Evolutionary conservation across 2,329 filamentous ascomycete species (phyloP), one percentile per base, ranked within the genome.

Genomic region (Xylariaceae sp.): DNA sequence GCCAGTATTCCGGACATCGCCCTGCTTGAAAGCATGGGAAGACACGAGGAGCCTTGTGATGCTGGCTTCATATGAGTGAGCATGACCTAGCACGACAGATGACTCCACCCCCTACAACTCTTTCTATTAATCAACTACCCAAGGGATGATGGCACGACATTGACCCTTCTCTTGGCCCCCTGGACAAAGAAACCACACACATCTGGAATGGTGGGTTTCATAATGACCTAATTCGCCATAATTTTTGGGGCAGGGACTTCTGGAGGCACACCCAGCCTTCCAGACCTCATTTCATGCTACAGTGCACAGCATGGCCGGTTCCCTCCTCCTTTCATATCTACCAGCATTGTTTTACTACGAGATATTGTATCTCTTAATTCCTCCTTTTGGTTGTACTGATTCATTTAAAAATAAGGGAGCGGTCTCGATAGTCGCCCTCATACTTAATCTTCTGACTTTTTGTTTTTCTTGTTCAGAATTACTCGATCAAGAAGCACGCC

Each of bases 1-100:
- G 79, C 80, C 15, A 80, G 78, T 49, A 77, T 88, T 4, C 72
- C 78, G 34, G 80, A 84, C 34, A 82, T 88, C 48, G 80, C 83
- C 62, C 77, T 78, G 70, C 74, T 88, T 47, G 82, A 86, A 72
- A 83, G 80, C 58, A 62, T 64, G 17, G 67, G 68, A 18, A 71
- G 68, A 57, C 66, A 69, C 8, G 69, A 72, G 55, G 65, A 67
- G 23, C 66, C 67, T 3, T 69, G 64, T 45, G 67, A 72, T 50
- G 70, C 70, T 17, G 72, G 72, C 13, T 74, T 74, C 62, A 74
- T 74, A 55, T 74, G 62, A 64, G 49, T 49, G 15, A 53, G 6
- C 23, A 30, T 30, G 4, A 30, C 23, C 7, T 42, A 5, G 49
- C 10, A 18, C 3, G 6, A 35, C n/a, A 23, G 4, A 17, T 18